Evolutionary conservation across 805 yeast species (phyloP).

Genomic region (Zygotorulaspora sp.): DNA sequence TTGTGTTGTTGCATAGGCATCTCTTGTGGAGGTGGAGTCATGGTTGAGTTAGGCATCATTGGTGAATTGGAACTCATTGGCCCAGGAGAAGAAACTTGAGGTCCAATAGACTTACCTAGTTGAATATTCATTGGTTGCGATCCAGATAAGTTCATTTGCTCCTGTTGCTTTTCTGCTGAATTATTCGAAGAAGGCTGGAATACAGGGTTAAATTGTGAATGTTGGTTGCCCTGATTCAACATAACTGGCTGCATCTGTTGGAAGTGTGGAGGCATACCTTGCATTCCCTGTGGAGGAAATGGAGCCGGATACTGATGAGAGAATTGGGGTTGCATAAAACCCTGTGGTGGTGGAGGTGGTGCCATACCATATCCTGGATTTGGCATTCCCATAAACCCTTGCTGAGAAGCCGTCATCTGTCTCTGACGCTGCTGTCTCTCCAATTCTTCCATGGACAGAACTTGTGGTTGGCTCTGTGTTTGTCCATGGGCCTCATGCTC

Average conservation of each 20-base stretch:
- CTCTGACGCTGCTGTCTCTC: constrained; percentile 52
- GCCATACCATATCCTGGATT: constrained; percentile 29
- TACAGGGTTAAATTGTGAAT: constrained; percentile 7
- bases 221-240: constrained; percentile 14
- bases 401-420: constrained; percentile 26
- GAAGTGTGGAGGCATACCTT: constrained; percentile 20
- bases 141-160: not conserved
- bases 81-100: constrained; percentile 5
- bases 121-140: constrained; percentile 1
- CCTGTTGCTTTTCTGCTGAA: constrained; percentile 1
- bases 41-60: constrained; percentile 3
- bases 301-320: constrained; percentile 24
- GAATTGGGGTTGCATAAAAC: constrained; percentile 19
- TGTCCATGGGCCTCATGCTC: constrained; percentile 3
- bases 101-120: not conserved
- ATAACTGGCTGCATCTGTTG: constrained; percentile 16
- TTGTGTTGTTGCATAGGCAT: constrained; percentile 26
- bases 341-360: constrained; percentile 32
- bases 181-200: constrained; percentile 4
- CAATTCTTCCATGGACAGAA: constrained; percentile 74
- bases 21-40: constrained; percentile 20
- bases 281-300: constrained; percentile 14
- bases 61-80: constrained; percentile 4
- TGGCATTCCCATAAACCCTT: constrained; percentile 26
- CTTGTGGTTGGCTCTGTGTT: constrained; percentile 22